phyloP scores from a whole-genome alignment of 257 asterid species.

The Datura wrightii region DNA sequence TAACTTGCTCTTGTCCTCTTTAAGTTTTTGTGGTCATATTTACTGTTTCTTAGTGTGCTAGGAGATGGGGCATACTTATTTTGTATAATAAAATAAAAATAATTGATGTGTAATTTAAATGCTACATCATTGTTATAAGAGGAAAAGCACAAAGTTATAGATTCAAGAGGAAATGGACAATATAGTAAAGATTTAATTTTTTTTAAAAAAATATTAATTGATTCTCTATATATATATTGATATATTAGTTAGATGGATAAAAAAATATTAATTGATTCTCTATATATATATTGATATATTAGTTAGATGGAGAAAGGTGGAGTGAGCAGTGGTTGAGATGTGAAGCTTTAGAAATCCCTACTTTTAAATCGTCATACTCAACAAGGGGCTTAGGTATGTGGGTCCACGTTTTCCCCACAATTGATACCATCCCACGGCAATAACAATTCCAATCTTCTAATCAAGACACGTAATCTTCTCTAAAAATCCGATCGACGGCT shows the following conservation, averaged over 20 bases:
- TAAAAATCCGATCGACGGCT: slow-evolving; percentile 51
- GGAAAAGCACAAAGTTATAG: background rate
- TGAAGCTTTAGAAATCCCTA: slow-evolving; percentile 20
- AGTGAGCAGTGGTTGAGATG: background rate
- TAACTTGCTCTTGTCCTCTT: background rate
- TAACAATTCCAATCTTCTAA: slow-evolving; percentile 38
- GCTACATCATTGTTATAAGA: background rate
- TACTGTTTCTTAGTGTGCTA: background rate
- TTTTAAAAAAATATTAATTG: background rate
- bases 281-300: background rate
- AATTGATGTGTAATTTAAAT: background rate
- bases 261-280: background rate
- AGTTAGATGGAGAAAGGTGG: background rate
- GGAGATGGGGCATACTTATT: background rate
- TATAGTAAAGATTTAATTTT: too few species aligned
- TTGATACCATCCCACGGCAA: slow-evolving; percentile 12
- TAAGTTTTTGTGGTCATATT: background rate
- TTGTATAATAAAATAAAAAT: background rate
- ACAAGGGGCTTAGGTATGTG: slow-evolving; percentile 41
- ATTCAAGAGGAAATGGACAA: background rate
- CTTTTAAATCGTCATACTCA: background rate
- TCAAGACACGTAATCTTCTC: slow-evolving; percentile 58
- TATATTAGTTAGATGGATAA: too few species aligned
- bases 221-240: background rate
- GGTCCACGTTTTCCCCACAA: slow-evolving; percentile 29